Base-by-base conservation (phyloP, 169 alveolate genomes). In the Eimeria praecox region DNA sequence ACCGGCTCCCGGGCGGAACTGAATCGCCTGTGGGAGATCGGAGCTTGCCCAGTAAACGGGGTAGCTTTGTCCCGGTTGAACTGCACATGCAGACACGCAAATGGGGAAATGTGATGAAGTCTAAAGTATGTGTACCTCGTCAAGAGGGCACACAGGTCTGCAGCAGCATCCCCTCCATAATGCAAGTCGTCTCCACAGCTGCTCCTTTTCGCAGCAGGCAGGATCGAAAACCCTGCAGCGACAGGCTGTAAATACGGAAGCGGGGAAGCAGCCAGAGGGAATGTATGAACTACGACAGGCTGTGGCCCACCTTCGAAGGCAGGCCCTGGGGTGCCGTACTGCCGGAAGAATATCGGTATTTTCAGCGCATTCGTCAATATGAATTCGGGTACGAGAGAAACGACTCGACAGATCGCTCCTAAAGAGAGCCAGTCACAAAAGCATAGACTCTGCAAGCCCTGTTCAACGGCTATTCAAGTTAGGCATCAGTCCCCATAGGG, bases 321-420 rank as follows among this genome's bases (percentile, higher is more conserved):
- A 38, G 96, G 94, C 18, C 94, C 96, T 46, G 77, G 92, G n/a
- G 96, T 95, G 86, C 97, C 97, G 96, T 93, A 97, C 95, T 98
- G 98, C 62, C 97, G 97, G 62, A 97, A 90, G 95, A 82, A 95
- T 6, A 98, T 73, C 30, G 92, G 95, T 42, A 80, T 85, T 62
- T 94, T 85, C 75, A 97, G 77, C 92, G 95, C 97, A 87, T 98
- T 98, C 59, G 98, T 97, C 92, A 98, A 77, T 54, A 98, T 92
- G 95, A 96, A 97, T 86, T 97, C 98, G 54, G 99, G 99, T 27
- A 98, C 97, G 62, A 97, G 98, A 14, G 99, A 96, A 56, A 98
- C 97, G 52, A 97, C 97, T 49, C 98, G 95, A 94, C 98, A 96
- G 24, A 97, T 95, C 24, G 97, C 97, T 82, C 97, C 97, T 71